Percentiles rank a stretch among this genome's conserved stretches.
phyloP scores from a whole-genome alignment of 2,329 filamentous ascomycete species.

The Pseudocercospora musae region DNA sequence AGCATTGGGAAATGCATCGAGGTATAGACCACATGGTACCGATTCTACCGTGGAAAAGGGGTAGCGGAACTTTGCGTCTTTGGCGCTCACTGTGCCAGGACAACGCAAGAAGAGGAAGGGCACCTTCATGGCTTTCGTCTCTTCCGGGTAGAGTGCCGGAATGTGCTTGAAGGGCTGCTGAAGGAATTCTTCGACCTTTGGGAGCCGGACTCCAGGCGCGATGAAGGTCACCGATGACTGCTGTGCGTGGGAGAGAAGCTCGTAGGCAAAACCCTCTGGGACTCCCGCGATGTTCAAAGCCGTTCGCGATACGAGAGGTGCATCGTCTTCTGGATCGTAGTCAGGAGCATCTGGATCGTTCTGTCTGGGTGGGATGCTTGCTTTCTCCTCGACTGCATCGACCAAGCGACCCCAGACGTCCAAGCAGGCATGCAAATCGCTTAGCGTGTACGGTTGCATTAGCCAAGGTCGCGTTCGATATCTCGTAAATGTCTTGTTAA shows the following conservation, averaged over 20 bases:
- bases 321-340: constrained; percentile 27
- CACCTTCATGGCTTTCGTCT: constrained; percentile 35
- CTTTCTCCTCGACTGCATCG: constrained; percentile 28
- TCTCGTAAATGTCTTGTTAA: constrained; percentile 20
- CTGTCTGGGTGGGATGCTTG: constrained; percentile 18
- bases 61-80: constrained; percentile 35
- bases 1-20: constrained; percentile 34
- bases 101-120: constrained; percentile 35
- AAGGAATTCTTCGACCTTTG: constrained; percentile 35
- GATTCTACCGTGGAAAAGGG: constrained; percentile 33
- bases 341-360: constrained; percentile 17
- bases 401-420: constrained; percentile 32
- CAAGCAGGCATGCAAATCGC: constrained; percentile 31
- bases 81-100: constrained; percentile 31
- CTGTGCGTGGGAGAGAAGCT: constrained; percentile 31
- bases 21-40: constrained; percentile 36
- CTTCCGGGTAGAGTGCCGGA: constrained; percentile 26
- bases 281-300: constrained; percentile 32
- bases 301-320: constrained; percentile 29
- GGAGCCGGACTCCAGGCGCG: constrained; percentile 33
- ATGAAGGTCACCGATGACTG: constrained; percentile 33
- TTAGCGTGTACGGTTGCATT: constrained; percentile 32
- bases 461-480: constrained; percentile 33
- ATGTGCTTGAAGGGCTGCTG: constrained; percentile 35
- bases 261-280: constrained; percentile 33